phyloP scores from a whole-genome alignment of 2,329 filamentous ascomycete species.

The Exophiala aquamarina region DNA sequence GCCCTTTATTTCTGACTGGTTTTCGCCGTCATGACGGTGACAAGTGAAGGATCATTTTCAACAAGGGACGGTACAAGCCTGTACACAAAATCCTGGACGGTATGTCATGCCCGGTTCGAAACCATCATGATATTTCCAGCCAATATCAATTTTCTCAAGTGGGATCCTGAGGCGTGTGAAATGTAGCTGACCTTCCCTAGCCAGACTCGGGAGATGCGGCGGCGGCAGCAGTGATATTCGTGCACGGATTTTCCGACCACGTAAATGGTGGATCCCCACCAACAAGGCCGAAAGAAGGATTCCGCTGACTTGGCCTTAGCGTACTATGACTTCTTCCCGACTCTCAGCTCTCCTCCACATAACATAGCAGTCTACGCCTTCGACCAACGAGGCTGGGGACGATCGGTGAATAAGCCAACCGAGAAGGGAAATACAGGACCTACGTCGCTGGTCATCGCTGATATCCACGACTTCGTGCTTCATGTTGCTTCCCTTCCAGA shows the following conservation, averaged over 20 bases:
- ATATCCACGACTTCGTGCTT: slow-evolving; percentile 72
- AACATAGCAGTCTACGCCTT: slow-evolving; percentile 76
- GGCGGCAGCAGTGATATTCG: slow-evolving; percentile 71
- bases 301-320: slow-evolving; percentile 35
- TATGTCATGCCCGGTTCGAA: slow-evolving; percentile 32
- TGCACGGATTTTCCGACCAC: slow-evolving; percentile 83
- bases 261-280: slow-evolving; percentile 16
- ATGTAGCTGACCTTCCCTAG: slow-evolving; percentile 41
- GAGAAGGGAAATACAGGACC: slow-evolving; percentile 68
- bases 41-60: slow-evolving; percentile 53
- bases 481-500: slow-evolving; percentile 48
- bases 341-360: slow-evolving; percentile 58
- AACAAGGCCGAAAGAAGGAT: no score
- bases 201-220: slow-evolving; percentile 40
- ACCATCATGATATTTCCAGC: slow-evolving; percentile 3
- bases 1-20: no score
- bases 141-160: slow-evolving; percentile 8
- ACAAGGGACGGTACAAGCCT: slow-evolving; percentile 54
- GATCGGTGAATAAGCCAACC: slow-evolving; percentile 58
- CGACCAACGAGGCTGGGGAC: slow-evolving; percentile 89
- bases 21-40: slow-evolving; percentile 36
- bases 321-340: slow-evolving; percentile 73
- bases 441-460: slow-evolving; percentile 69
- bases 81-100: slow-evolving; percentile 64
- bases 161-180: neutral